Evolutionary conservation across 2,329 filamentous ascomycete genomes (phyloP).

Genomic region (Teratosphaeria gauchensis): DNA sequence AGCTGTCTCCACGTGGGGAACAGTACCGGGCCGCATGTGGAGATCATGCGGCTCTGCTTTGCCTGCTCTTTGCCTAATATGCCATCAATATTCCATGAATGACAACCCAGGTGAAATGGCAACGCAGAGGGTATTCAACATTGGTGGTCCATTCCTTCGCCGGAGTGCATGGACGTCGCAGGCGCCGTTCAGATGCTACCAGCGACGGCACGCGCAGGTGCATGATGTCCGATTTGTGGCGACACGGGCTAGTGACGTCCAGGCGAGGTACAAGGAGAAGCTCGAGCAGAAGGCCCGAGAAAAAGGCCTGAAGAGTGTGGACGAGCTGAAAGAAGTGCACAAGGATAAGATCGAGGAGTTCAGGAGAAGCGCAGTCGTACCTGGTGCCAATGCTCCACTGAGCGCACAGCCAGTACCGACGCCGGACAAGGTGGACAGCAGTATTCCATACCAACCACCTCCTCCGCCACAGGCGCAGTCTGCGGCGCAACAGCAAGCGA

Average conservation of each 20-base stretch:
- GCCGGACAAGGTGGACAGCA: slow-evolving; percentile 12
- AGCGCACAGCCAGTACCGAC: slow-evolving; percentile 17
- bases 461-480: slow-evolving; percentile 26
- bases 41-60: background rate
- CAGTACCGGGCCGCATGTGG: background rate
- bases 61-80: background rate
- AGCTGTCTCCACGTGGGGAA: no score
- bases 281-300: slow-evolving; percentile 70
- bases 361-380: slow-evolving; percentile 55
- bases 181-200: slow-evolving; percentile 30
- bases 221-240: slow-evolving; percentile 85
- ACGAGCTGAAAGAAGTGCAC: slow-evolving; percentile 72
- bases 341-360: slow-evolving; percentile 69
- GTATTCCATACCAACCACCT: slow-evolving; percentile 26
- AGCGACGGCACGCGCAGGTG: slow-evolving; percentile 82
- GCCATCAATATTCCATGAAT: background rate
- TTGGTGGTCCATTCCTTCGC: slow-evolving; percentile 11
- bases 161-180: slow-evolving; percentile 13
- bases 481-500: slow-evolving; percentile 9
- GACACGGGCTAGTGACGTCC: slow-evolving; percentile 58
- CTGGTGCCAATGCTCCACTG: slow-evolving; percentile 39
- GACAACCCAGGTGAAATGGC: background rate
- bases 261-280: slow-evolving; percentile 82
- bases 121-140: background rate
- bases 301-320: slow-evolving; percentile 59